Conservation (phyloP, 257 asterid genomes). For the Fraxinus quadrangulata region DNA sequence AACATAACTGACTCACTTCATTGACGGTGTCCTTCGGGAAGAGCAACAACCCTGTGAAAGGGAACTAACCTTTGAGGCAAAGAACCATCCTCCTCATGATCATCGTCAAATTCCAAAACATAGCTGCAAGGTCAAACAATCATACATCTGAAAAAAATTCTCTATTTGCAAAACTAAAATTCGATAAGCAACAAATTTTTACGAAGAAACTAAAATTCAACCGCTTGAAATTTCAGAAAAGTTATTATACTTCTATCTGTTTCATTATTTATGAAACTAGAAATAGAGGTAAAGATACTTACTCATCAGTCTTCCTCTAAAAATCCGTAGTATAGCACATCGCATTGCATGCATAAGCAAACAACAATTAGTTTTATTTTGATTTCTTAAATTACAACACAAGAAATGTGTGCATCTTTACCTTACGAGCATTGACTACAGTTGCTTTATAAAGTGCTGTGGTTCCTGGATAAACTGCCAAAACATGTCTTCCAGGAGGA, state of each 20-base stretch:
- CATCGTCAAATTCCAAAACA: constrained; percentile 86
- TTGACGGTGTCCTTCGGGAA: constrained; percentile 80
- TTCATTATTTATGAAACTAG: not conserved
- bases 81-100: constrained; percentile 84
- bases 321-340: constrained; percentile 30
- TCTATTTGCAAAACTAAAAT: not conserved
- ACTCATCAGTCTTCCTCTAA: constrained; percentile 94
- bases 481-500: constrained; percentile 77
- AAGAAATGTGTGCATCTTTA: constrained; percentile 27
- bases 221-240: not conserved
- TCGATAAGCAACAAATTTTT: not conserved
- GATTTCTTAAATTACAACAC: not conserved
- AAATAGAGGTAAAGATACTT: constrained; percentile 37
- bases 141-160: not conserved
- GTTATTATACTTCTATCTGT: not conserved
- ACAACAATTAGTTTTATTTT: constrained; percentile 36
- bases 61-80: constrained; percentile 85
- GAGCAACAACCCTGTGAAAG: constrained; percentile 86
- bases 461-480: constrained; percentile 99
- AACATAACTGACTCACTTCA: constrained; percentile 30
- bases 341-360: constrained; percentile 30
- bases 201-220: not conserved
- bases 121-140: constrained; percentile 52
- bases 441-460: constrained; percentile 96
- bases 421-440: constrained; percentile 88